Evolutionary conservation across 176 grass and related monocot species (phyloP).

Genomic region (Oryza brachyantha): DNA sequence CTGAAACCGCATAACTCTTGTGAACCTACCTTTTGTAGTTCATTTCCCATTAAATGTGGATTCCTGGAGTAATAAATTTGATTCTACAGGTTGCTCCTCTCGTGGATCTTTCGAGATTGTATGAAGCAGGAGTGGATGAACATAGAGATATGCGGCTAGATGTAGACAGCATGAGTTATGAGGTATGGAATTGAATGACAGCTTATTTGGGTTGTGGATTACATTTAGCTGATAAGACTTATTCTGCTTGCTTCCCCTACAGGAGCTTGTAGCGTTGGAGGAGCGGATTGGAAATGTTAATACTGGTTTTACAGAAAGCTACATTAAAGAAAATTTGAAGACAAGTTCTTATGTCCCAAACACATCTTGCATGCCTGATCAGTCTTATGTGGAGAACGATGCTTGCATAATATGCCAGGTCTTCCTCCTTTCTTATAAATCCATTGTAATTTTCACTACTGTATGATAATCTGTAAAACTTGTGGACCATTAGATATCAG

Average conservation of each 20-base stretch:
- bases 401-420: slow-evolving; percentile 79
- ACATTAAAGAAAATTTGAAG: slow-evolving; percentile 50
- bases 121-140: slow-evolving; percentile 45
- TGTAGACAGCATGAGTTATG: slow-evolving; percentile 64
- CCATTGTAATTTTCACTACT: slow-evolving; percentile 1
- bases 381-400: slow-evolving; percentile 40
- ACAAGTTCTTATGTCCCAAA: slow-evolving; percentile 21
- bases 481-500: slow-evolving; percentile 3
- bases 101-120: slow-evolving; percentile 27
- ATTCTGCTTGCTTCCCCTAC: background rate
- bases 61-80: slow-evolving; percentile 12
- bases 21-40: background rate
- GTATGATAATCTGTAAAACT: background rate
- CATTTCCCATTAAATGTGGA: slow-evolving; percentile 14
- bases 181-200: slow-evolving; percentile 34
- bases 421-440: slow-evolving; percentile 18
- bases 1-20: background rate
- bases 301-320: slow-evolving; percentile 58
- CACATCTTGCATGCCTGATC: slow-evolving; percentile 27
- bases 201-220: slow-evolving; percentile 17
- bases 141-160: slow-evolving; percentile 60
- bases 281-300: slow-evolving; percentile 66
- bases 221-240: slow-evolving; percentile 12
- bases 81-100: slow-evolving; percentile 28
- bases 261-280: slow-evolving; percentile 69